Evolutionary conservation across 2,329 filamentous ascomycete genomes (phyloP).

Genomic region (Pyrenochaeta sp.): DNA sequence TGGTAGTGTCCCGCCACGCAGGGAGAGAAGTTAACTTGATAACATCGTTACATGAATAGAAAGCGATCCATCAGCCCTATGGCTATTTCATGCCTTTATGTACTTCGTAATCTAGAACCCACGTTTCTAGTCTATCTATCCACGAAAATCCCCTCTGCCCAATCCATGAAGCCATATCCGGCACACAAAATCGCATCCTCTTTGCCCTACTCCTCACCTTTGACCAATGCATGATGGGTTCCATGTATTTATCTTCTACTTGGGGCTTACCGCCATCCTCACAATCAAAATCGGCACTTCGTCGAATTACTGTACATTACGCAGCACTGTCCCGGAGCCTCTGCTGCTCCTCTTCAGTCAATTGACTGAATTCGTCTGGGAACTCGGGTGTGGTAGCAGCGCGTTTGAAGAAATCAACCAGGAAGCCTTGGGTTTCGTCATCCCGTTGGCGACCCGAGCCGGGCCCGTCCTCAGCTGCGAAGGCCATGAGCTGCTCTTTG

Average conservation of each 20-base stretch:
- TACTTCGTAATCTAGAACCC: not conserved
- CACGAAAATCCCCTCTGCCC: not conserved
- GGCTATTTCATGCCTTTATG: not conserved
- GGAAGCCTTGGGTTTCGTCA: constrained; percentile 87
- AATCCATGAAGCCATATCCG: not conserved
- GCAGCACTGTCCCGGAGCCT: constrained; percentile 55
- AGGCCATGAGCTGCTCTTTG: constrained; percentile 79
- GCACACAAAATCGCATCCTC: not conserved
- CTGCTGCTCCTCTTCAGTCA: constrained; percentile 63
- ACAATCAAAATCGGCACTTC: not conserved
- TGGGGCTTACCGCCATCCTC: not conserved
- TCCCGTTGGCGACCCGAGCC: constrained; percentile 71
- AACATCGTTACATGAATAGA: not conserved
- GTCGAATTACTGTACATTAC: constrained; percentile 8
- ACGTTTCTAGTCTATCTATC: not conserved
- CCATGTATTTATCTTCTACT: not conserved
- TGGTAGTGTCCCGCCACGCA: too few species aligned
- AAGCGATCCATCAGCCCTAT: not conserved
- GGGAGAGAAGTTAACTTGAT: not conserved
- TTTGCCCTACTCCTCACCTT: not conserved
- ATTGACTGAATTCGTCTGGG: constrained; percentile 61
- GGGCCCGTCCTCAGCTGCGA: constrained; percentile 63
- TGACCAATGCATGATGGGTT: not conserved
- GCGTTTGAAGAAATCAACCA: constrained; percentile 79
- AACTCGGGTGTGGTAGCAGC: constrained; percentile 64